Conservation (phyloP, 2,329 filamentous ascomycete genomes). For the Arthroderma sp. region DNA sequence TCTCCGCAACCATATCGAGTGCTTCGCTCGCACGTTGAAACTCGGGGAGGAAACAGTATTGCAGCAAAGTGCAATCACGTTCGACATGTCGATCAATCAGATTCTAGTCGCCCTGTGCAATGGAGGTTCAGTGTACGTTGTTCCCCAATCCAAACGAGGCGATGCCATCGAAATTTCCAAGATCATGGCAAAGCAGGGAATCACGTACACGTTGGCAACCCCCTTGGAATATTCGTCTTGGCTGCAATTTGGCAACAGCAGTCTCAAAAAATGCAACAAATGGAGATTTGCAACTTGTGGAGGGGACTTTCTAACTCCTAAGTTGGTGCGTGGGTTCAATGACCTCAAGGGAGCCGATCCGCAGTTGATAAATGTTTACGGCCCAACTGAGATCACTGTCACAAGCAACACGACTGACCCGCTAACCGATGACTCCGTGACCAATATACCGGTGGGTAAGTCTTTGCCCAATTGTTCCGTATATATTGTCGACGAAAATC, state of each 20-base stretch:
- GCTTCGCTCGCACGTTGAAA: not conserved
- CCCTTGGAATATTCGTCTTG: slow-evolving; percentile 17
- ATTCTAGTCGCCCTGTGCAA: slow-evolving; percentile 15
- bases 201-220: slow-evolving; percentile 17
- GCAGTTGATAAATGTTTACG: slow-evolving; percentile 13
- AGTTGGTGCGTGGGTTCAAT: slow-evolving; percentile 10
- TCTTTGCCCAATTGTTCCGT: slow-evolving; percentile 27
- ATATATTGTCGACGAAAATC: slow-evolving; percentile 32
- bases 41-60: slow-evolving; percentile 10
- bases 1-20: slow-evolving; percentile 18
- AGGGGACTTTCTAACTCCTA: slow-evolving; percentile 13
- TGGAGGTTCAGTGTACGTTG: slow-evolving; percentile 15
- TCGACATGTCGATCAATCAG: slow-evolving; percentile 15
- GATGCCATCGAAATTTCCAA: slow-evolving; percentile 14
- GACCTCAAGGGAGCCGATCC: not conserved
- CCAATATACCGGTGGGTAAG: slow-evolving; percentile 14
- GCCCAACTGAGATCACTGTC: slow-evolving; percentile 18
- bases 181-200: slow-evolving; percentile 12
- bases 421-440: not conserved
- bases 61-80: slow-evolving; percentile 15
- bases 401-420: slow-evolving; percentile 15
- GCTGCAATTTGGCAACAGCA: slow-evolving; percentile 11
- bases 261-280: slow-evolving; percentile 6
- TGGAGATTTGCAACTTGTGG: slow-evolving; percentile 16
- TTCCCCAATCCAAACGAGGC: slow-evolving; percentile 10